Evolutionary conservation across 78 protist genomes (phyloP).

Genomic region (Thecamonas trahens): DNA sequence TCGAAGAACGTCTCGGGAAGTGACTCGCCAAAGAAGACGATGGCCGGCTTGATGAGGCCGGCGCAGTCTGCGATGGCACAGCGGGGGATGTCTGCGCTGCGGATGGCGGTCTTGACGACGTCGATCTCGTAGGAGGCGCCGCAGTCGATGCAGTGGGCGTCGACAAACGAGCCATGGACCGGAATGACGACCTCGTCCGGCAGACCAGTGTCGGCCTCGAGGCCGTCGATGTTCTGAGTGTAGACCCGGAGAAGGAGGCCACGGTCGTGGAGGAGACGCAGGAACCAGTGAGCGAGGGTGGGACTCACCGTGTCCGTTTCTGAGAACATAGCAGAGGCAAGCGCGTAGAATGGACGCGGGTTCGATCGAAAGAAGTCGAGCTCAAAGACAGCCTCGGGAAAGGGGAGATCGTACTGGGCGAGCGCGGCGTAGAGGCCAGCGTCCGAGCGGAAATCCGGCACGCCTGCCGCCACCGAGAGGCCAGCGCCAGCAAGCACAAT

Average conservation of each 20-base stretch:
- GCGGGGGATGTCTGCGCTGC: not conserved
- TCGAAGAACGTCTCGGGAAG: conserved; percentile 25
- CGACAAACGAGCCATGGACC: not conserved
- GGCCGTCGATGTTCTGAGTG: conserved; percentile 17
- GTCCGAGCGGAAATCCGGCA: too few species aligned
- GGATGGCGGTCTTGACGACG: not conserved
- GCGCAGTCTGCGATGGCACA: not conserved
- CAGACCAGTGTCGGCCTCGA: conserved; percentile 2
- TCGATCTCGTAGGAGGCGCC: not conserved
- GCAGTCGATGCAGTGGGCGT: conserved; percentile 2
- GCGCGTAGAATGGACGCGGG: not conserved
- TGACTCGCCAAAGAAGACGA: conserved; percentile 37
- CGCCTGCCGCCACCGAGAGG: too few species aligned
- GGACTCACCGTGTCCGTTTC: not conserved
- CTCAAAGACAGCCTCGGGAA: not conserved
- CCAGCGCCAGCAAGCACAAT: too few species aligned
- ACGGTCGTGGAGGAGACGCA: not conserved
- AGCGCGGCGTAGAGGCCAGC: too few species aligned
- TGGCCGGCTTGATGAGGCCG: conserved; percentile 33
- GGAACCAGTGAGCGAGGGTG: not conserved
- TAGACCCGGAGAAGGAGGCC: conserved; percentile 1
- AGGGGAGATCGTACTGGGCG: too few species aligned
- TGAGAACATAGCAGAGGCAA: not conserved
- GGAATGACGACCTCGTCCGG: conserved; percentile 1
- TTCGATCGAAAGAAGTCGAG: not conserved